These are phyloP conservation scores for Ogataea methanolica DNA, from an alignment of 805 yeast species.

Conservation along the genomic window DNA sequence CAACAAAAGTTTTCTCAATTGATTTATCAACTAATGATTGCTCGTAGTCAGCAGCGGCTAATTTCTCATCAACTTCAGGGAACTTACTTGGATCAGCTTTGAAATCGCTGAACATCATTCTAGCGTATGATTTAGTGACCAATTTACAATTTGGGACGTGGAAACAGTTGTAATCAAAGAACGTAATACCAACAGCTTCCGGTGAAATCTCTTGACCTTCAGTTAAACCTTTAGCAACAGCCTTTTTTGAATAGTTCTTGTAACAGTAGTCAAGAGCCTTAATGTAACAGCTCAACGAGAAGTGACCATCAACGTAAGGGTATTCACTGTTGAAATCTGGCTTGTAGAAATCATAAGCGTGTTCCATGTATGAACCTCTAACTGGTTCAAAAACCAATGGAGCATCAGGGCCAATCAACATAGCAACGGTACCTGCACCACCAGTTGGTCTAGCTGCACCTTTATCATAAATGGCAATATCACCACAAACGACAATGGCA, in stretches of 20 bases:
- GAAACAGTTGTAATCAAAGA: conserved; percentile 91
- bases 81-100: conserved; percentile 60
- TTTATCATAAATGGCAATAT: conserved; percentile 93
- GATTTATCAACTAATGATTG: conserved; percentile 72
- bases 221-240: conserved; percentile 46
- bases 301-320: conserved; percentile 97
- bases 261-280: conserved; percentile 89
- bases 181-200: conserved; percentile 60
- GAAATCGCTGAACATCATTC: conserved; percentile 87
- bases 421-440: conserved; percentile 96
- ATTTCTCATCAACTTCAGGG: conserved; percentile 48
- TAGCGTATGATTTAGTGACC: conserved; percentile 88
- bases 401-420: conserved; percentile 95
- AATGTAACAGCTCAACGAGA: conserved; percentile 88
- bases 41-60: conserved; percentile 63
- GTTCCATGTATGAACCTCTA: conserved; percentile 93
- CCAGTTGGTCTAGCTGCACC: conserved; percentile 99
- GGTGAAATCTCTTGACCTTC: conserved; percentile 39
- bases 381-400: conserved; percentile 87
- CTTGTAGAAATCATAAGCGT: conserved; percentile 97
- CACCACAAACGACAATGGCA: conserved; percentile 96
- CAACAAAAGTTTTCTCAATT: conserved; percentile 81
- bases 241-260: conserved; percentile 74
- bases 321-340: conserved; percentile 96
- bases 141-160: conserved; percentile 98